Conservation (phyloP, 2,329 filamentous ascomycete species). For the Aspergillus pseudonomiae region DNA sequence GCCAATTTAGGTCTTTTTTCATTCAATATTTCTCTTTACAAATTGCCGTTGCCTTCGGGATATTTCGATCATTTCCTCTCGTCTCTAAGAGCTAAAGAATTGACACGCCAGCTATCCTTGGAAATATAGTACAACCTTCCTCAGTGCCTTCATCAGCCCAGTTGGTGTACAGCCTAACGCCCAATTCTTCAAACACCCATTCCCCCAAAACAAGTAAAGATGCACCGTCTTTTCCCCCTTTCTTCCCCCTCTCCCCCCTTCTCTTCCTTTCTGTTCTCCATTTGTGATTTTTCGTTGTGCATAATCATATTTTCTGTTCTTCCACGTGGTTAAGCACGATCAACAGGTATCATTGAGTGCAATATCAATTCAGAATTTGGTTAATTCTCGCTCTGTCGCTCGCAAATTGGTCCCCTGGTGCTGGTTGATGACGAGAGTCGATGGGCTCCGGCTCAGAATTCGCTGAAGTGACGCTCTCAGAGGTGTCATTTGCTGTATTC, state of each 20-base stretch:
- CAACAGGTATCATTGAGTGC: not conserved
- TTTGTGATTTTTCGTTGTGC: not conserved
- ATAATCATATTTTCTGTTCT: not conserved
- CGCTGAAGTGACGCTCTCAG: not conserved
- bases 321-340: not conserved
- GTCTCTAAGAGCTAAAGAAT: not conserved
- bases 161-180: not conserved
- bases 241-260: not conserved
- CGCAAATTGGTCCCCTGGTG: not conserved
- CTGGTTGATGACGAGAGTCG: not conserved
- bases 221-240: not conserved
- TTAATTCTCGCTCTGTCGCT: constrained; percentile 2
- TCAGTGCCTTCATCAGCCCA: not conserved
- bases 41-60: not conserved
- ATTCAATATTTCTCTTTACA: constrained; percentile 6
- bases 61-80: not conserved
- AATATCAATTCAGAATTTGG: not conserved
- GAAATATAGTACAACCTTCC: not conserved
- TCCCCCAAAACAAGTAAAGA: not conserved
- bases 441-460: not conserved
- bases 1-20: constrained; percentile 14
- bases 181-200: not conserved
- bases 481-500: not conserved
- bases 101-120: too few relatives aligned
- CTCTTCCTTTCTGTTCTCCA: not conserved